phyloP scores from a whole-genome alignment of 352 stramenopile species.

The Salisapilia sapeloensis region DNA sequence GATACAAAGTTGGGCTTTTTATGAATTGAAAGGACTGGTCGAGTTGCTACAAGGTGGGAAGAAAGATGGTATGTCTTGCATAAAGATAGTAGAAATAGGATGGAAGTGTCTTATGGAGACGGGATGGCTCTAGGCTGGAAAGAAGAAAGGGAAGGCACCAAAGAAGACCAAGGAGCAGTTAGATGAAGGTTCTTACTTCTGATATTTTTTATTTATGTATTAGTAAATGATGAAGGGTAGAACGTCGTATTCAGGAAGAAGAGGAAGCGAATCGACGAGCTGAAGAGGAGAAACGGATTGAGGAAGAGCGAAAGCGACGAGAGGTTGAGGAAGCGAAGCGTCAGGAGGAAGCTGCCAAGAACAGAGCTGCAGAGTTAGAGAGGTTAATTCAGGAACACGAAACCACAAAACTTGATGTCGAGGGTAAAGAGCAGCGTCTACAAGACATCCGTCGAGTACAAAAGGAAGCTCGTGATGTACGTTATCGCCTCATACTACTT shows the following conservation, averaged over 20 bases:
- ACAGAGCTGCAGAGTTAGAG: constrained; percentile 43
- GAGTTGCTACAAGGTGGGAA: no score
- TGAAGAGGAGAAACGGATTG: constrained; percentile 51
- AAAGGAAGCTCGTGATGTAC: constrained; percentile 45
- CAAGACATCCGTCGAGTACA: constrained; percentile 32
- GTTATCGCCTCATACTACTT: constrained; percentile 1
- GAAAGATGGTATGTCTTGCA: no score
- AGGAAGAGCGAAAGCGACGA: constrained; percentile 41
- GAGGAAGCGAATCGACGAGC: constrained; percentile 32
- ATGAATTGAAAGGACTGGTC: no score
- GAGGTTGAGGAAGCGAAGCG: constrained; percentile 39
- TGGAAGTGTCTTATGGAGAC: no score
- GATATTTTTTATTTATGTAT: not conserved
- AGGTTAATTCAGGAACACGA: constrained; percentile 32
- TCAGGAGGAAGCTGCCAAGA: constrained; percentile 43
- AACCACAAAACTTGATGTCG: constrained; percentile 23
- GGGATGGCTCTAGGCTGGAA: no score
- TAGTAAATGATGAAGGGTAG: constrained; percentile 5
- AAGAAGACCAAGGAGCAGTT: constrained; percentile 76
- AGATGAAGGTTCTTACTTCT: constrained; percentile 20
- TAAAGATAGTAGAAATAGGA: no score
- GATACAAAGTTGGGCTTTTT: no score
- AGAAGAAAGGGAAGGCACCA: constrained; percentile 60
- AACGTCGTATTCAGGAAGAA: constrained; percentile 52
- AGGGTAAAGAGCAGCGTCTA: constrained; percentile 39